Base-by-base conservation (phyloP, 75 land plant species). In the Ceratopteris richardii region DNA sequence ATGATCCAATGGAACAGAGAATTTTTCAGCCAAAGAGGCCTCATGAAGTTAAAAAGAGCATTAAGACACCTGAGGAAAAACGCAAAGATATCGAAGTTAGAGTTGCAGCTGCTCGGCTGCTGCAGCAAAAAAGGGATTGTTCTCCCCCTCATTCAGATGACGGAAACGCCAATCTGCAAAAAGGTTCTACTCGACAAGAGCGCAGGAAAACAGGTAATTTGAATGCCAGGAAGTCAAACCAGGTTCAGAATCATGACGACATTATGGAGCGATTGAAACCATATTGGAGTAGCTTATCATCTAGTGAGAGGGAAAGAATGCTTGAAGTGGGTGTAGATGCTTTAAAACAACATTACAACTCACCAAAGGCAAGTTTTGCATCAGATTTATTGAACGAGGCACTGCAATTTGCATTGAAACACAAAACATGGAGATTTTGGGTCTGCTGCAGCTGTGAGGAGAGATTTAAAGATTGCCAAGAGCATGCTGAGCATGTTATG, bases 51-150 rank as follows among this genome's bases (percentile, higher is more conserved):
- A 90, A 90, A 67, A 90, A 90, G 53, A 78, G 79, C 1, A 74
- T 78, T 9, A 90, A 90, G 62, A 90, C 96, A 20, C 75, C 75
- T 9, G 96, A 86, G 36, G 96, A 90, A 57, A 58, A 81, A 26
- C 58, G 96, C 29, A 80, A 86, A 58, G 90, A 90, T 57, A 90
- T 90, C 48, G 96, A 90, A 58, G 96, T 90, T 30, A 60, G 90
- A 16, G 96, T 90, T 17, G 84, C 90, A 63, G 96, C 96, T 3
- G 96, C 90, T 0, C 65, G 80, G 51, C 47, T 90, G 26, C 51
- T 90, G 54, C 96, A 86, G 62, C 96, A 90, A 61, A 70, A 77
- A 43, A 71, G 67, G 0, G 77, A 73, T 6, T 47, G 64, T n/a
- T 28, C 69, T 3, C 31, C 71, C 5, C 20, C 53, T 24, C 24